Conservation (phyloP, 2,329 filamentous ascomycete species). For the Akanthomyces lecanii region DNA sequence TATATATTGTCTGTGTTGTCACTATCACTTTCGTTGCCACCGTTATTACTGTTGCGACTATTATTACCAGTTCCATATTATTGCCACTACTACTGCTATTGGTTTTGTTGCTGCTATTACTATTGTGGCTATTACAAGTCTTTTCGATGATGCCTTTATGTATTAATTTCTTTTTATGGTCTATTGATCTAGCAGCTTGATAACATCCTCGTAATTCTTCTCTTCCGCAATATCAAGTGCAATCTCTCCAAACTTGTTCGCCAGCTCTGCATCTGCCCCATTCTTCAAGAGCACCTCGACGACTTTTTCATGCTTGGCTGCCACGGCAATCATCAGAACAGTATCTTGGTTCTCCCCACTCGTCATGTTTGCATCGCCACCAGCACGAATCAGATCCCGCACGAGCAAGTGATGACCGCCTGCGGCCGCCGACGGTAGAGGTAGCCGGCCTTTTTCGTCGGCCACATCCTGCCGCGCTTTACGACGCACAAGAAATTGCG, state of each 20-base stretch:
- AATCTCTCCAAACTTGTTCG: slow-evolving; percentile 13
- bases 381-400: slow-evolving; percentile 3
- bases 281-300: slow-evolving; percentile 10
- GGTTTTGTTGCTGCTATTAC: too few relatives aligned
- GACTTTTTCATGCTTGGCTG: slow-evolving; percentile 11
- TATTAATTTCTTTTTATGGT: background rate
- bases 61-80: too few relatives aligned
- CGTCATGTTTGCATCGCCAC: slow-evolving; percentile 5
- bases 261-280: background rate
- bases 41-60: too few relatives aligned
- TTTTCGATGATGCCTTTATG: background rate
- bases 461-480: slow-evolving; percentile 3
- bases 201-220: background rate
- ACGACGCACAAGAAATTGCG: slow-evolving; percentile 11
- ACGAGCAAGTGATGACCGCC: slow-evolving; percentile 11
- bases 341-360: slow-evolving; percentile 5
- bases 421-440: background rate
- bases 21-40: too few relatives aligned
- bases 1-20: too few relatives aligned
- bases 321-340: background rate
- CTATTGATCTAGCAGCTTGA: background rate
- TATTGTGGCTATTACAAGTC: too few relatives aligned
- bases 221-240: slow-evolving; percentile 12
- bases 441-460: background rate
- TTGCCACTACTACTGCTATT: too few relatives aligned